These are phyloP conservation scores for Austroboletus festivus DNA, from an alignment of 768 basidiomycete genomes.

Conservation along the genomic window DNA sequence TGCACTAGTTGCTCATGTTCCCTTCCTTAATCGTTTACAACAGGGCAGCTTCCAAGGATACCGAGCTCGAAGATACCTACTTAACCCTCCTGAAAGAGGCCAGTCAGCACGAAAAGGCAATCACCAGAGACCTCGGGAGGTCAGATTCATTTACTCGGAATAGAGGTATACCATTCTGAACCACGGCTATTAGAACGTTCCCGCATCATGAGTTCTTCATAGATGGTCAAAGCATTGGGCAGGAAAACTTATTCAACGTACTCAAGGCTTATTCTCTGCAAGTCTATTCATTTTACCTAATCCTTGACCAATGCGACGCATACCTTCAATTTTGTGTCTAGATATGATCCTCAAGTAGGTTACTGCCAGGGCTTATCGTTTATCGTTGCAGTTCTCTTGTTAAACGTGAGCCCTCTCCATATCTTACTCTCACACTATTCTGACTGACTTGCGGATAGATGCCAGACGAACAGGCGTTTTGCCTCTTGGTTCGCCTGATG, in stretches of 20 bases:
- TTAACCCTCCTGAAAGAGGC: slow-evolving; percentile 74
- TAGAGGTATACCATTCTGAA: slow-evolving; percentile 9
- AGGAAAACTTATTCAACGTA: slow-evolving; percentile 97
- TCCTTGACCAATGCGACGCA: background rate
- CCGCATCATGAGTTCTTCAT: slow-evolving; percentile 96
- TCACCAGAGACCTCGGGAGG: slow-evolving; percentile 88
- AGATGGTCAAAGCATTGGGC: slow-evolving; percentile 91
- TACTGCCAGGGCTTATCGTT: slow-evolving; percentile 98
- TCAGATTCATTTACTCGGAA: slow-evolving; percentile 25
- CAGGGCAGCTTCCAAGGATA: slow-evolving; percentile 93
- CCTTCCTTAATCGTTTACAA: slow-evolving; percentile 14
- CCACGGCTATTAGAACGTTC: slow-evolving; percentile 64
- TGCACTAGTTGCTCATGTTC: too few relatives aligned
- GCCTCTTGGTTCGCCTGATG: slow-evolving; percentile 91
- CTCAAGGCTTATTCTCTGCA: slow-evolving; percentile 95
- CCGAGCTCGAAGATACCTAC: slow-evolving; percentile 80
- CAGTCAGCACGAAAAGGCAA: slow-evolving; percentile 92
- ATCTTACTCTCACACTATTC: background rate
- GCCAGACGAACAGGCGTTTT: slow-evolving; percentile 99
- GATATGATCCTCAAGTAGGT: slow-evolving; percentile 90
- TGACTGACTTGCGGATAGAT: slow-evolving; percentile 52
- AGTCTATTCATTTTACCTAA: too few relatives aligned
- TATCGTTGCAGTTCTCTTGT: slow-evolving; percentile 86
- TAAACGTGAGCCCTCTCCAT: slow-evolving; percentile 62
- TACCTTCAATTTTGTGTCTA: slow-evolving; percentile 25